phyloP scores from a whole-genome alignment of 1,284 basidiomycete genomes.

The Pterulicium gracile region DNA sequence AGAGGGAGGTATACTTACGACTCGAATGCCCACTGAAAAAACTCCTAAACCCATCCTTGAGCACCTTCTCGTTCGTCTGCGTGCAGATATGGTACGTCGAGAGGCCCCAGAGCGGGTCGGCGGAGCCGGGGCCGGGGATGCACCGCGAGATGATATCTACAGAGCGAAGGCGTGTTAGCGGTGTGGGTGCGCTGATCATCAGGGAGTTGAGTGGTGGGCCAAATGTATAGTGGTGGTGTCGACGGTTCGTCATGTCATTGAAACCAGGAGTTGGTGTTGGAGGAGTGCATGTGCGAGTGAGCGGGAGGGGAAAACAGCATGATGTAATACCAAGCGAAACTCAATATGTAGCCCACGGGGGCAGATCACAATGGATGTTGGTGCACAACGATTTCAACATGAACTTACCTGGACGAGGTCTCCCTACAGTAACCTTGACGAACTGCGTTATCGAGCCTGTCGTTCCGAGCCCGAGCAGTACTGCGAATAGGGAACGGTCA shows the following conservation, averaged over 20 bases:
- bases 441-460: slow-evolving; percentile 56
- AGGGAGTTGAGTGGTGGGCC: neutral
- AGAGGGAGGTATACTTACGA: slow-evolving; percentile 20
- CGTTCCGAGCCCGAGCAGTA: slow-evolving; percentile 43
- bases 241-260: too few species aligned
- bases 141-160: slow-evolving; percentile 60
- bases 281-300: too few species aligned
- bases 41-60: slow-evolving; percentile 63
- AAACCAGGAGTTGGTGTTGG: neutral
- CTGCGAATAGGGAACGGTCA: slow-evolving; percentile 18
- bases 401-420: slow-evolving; percentile 48
- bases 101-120: slow-evolving; percentile 49
- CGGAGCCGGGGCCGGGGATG: slow-evolving; percentile 38
- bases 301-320: too few species aligned
- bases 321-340: too few species aligned
- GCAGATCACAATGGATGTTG: too few species aligned
- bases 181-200: neutral
- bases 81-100: slow-evolving; percentile 58
- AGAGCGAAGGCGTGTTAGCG: too few species aligned
- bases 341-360: too few species aligned
- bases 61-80: slow-evolving; percentile 29
- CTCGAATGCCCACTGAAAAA: slow-evolving; percentile 74
- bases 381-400: too few species aligned
- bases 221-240: neutral
- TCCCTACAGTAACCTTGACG: slow-evolving; percentile 56